Conservation (phyloP, 2,329 filamentous ascomycete genomes). For the Byssoonygena ceratinophila region DNA sequence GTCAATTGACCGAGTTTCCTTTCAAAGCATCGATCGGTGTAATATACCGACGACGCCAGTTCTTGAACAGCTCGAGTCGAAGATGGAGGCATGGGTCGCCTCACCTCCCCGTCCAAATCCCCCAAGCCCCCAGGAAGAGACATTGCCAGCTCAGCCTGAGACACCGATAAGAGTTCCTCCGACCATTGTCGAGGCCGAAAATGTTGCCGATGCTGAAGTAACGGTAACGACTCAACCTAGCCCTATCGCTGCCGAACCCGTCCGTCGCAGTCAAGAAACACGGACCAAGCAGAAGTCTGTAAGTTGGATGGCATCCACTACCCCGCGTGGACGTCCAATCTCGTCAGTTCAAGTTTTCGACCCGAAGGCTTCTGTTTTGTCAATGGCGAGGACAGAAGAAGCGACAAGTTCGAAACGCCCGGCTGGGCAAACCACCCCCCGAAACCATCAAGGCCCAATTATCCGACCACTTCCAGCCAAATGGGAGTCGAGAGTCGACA, state of each 20-base stretch:
- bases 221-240: neutral
- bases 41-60: neutral
- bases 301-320: conserved; percentile 1
- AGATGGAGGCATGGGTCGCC: conserved; percentile 3
- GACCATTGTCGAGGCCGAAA: neutral
- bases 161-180: neutral
- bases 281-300: neutral
- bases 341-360: conserved; percentile 14
- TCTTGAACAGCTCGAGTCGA: conserved; percentile 1
- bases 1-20: neutral
- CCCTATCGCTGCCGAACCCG: neutral
- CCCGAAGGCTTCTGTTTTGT: conserved; percentile 10
- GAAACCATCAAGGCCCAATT: conserved; percentile 22
- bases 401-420: conserved; percentile 8
- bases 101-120: conserved; percentile 1
- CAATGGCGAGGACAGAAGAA: neutral
- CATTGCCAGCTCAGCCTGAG: conserved; percentile 6
- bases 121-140: neutral
- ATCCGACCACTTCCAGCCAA: conserved; percentile 28
- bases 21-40: neutral
- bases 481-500: conserved; percentile 29
- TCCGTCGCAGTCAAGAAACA: neutral
- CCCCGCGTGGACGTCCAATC: conserved; percentile 16
- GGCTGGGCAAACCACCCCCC: conserved; percentile 6
- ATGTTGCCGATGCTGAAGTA: conserved; percentile 1